Percentiles rank a stretch among this genome's conserved stretches.
Conservation (phyloP, 805 yeast genomes). For the Priceomyces fermenticarens region DNA sequence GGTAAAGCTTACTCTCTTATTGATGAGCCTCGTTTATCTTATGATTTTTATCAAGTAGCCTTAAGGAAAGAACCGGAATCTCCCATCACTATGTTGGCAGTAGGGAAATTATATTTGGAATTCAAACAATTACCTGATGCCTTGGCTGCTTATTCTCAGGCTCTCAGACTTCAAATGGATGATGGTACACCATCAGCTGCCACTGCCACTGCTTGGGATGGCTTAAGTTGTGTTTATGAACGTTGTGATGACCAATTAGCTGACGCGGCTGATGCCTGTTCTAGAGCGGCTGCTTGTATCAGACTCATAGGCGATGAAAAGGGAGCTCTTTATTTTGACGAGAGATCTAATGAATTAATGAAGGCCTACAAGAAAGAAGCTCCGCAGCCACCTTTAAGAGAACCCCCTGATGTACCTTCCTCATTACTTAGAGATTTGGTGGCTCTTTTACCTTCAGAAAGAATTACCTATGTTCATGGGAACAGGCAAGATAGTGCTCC, state of each 20-base stretch:
- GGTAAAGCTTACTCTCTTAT: constrained; percentile 50
- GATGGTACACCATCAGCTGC: constrained; percentile 48
- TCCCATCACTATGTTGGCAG: constrained; percentile 66
- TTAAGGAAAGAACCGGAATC: constrained; percentile 49
- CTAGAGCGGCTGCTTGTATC: constrained; percentile 49
- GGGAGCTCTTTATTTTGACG: constrained; percentile 40
- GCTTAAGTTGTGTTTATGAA: constrained; percentile 59
- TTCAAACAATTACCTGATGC: constrained; percentile 64
- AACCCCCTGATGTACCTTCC: constrained; percentile 48
- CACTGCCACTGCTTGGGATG: constrained; percentile 55
- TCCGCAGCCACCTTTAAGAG: constrained; percentile 43
- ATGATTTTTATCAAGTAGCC: constrained; percentile 54
- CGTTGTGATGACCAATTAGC: constrained; percentile 57
- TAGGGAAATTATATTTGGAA: constrained; percentile 58
- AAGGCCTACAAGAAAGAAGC: constrained; percentile 42
- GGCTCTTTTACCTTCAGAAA: constrained; percentile 38
- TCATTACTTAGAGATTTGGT: constrained; percentile 41
- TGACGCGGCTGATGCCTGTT: constrained; percentile 61
- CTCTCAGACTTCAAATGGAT: constrained; percentile 49
- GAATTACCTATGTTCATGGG: constrained; percentile 37
- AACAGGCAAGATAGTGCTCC: constrained; percentile 3
- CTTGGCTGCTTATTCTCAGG: constrained; percentile 65
- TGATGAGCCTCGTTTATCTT: constrained; percentile 49
- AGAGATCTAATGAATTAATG: constrained; percentile 41
- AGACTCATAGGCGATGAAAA: constrained; percentile 44